These are phyloP conservation scores for Glycine tomentella DNA, from an alignment of 306 rosid species.

Conservation along the genomic window DNA sequence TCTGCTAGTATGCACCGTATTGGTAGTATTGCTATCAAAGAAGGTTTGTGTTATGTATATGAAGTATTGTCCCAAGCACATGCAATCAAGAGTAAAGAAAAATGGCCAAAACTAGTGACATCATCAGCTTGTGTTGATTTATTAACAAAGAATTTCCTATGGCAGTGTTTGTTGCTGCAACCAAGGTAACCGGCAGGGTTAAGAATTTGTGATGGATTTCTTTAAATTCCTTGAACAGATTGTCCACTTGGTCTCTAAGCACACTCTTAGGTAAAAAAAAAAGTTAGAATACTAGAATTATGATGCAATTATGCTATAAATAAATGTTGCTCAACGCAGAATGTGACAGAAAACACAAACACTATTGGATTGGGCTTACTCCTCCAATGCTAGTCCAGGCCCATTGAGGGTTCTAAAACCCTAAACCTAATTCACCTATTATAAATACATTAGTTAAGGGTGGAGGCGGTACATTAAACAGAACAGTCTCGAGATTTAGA, in stretches of 20 bases:
- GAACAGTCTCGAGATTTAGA: too few species aligned
- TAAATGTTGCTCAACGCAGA: too few species aligned
- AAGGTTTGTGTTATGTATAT: neutral
- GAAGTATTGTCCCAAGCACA: neutral
- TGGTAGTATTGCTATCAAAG: too few species aligned
- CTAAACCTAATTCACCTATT: too few species aligned
- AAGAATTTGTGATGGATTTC: neutral
- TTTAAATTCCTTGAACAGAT: neutral
- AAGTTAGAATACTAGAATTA: neutral
- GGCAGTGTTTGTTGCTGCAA: neutral
- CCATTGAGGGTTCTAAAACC: too few species aligned
- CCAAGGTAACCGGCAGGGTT: neutral
- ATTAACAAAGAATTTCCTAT: too few species aligned
- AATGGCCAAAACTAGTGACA: neutral
- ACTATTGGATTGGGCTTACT: too few species aligned
- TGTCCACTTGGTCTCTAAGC: neutral
- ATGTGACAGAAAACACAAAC: too few species aligned
- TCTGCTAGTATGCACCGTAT: too few species aligned
- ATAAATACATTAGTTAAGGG: too few species aligned
- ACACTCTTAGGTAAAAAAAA: neutral
- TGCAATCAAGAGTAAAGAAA: neutral
- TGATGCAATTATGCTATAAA: neutral
- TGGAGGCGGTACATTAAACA: too few species aligned
- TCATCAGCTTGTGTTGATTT: neutral
- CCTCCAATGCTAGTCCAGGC: too few species aligned